phyloP scores from a whole-genome alignment of 805 yeast species.

The Kuraishia piskuri region DNA sequence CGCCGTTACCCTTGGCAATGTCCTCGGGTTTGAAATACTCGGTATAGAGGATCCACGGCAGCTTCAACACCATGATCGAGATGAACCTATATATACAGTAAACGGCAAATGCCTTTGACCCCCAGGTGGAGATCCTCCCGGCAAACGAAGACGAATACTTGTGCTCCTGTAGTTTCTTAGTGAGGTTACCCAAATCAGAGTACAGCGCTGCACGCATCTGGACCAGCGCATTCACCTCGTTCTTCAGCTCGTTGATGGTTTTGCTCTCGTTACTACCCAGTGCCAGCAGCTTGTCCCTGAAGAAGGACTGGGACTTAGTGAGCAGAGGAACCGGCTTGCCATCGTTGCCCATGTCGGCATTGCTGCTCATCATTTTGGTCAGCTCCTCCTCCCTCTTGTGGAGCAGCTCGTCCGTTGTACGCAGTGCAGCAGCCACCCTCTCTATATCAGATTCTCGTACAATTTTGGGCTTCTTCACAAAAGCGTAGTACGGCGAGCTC shows the following conservation, averaged over 20 bases:
- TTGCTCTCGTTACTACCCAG: background rate
- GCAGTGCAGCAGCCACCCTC: slow-evolving; percentile 27
- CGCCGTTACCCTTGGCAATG: background rate
- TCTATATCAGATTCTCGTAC: slow-evolving; percentile 26
- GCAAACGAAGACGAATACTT: background rate
- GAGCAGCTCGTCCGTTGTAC: slow-evolving; percentile 29
- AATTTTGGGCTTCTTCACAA: slow-evolving; percentile 11
- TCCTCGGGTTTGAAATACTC: slow-evolving; percentile 6
- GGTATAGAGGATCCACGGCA: slow-evolving; percentile 24
- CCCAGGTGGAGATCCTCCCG: slow-evolving; percentile 1
- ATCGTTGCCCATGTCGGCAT: slow-evolving; percentile 15
- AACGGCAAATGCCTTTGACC: slow-evolving; percentile 22
- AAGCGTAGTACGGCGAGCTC: slow-evolving; percentile 30
- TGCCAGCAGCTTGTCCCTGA: slow-evolving; percentile 1
- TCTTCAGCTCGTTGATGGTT: slow-evolving; percentile 24
- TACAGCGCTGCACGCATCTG: slow-evolving; percentile 20
- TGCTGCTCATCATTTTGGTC: slow-evolving; percentile 10
- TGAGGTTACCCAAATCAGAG: slow-evolving; percentile 19
- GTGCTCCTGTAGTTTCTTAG: slow-evolving; percentile 13
- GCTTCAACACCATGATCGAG: slow-evolving; percentile 29
- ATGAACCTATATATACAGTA: slow-evolving; percentile 42
- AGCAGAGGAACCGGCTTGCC: background rate
- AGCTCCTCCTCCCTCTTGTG: slow-evolving; percentile 26
- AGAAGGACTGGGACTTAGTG: background rate
- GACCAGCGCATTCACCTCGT: slow-evolving; percentile 30